phyloP scores from a whole-genome alignment of 2,329 filamentous ascomycete genomes.

The Lasiodiplodia theobromae region DNA sequence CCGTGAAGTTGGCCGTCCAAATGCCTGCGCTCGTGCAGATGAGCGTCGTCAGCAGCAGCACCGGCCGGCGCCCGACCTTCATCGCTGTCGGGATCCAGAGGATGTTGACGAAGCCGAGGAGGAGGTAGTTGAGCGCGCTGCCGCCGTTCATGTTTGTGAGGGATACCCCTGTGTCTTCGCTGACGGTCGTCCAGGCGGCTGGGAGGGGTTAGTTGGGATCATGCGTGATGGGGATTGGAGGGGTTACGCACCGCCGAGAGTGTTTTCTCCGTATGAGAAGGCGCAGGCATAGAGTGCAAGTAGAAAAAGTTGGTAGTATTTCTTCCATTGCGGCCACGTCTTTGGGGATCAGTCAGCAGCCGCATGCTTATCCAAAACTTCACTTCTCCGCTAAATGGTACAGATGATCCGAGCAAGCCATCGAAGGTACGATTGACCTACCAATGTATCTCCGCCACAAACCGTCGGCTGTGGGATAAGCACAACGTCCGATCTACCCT shows the following conservation, averaged over 20 bases:
- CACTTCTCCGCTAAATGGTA: neutral
- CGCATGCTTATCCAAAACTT: neutral
- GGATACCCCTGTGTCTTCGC: conserved; percentile 47
- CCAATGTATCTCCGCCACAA: conserved; percentile 42
- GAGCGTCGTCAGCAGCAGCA: conserved; percentile 45
- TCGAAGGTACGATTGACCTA: neutral
- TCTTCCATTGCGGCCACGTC: conserved; percentile 46
- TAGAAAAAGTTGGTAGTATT: conserved; percentile 50
- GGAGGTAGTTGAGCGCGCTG: conserved; percentile 50
- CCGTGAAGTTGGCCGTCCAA: conserved; percentile 42
- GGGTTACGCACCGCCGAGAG: conserved; percentile 38
- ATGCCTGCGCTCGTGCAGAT: conserved; percentile 42
- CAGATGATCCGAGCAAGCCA: neutral
- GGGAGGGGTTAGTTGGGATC: neutral
- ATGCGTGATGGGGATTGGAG: neutral
- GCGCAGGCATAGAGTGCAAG: conserved; percentile 51
- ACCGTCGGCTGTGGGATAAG: conserved; percentile 43
- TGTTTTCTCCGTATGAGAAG: conserved; percentile 52
- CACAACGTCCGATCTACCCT: conserved; percentile 39
- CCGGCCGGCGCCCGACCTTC: conserved; percentile 49
- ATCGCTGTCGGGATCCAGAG: conserved; percentile 50
- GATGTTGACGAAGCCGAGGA: conserved; percentile 52
- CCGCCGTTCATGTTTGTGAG: conserved; percentile 52
- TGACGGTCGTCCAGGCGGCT: conserved; percentile 52
- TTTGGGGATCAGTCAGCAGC: conserved; percentile 30